These are phyloP conservation scores for Mycena indigotica DNA, from an alignment of 768 basidiomycete species.

Conservation along the genomic window DNA sequence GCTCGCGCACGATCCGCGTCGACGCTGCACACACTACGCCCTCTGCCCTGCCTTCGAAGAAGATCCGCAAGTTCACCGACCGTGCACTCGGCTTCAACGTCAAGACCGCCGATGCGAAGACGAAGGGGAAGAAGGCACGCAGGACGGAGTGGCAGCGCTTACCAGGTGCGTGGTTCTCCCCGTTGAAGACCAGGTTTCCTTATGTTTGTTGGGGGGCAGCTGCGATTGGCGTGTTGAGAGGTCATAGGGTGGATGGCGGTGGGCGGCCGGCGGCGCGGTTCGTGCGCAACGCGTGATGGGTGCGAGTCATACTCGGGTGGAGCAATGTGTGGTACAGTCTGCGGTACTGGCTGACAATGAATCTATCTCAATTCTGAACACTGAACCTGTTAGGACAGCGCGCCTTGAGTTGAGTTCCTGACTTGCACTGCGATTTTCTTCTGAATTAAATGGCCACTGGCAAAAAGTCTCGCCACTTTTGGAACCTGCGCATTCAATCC, in stretches of 20 bases:
- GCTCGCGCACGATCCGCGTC: constrained; percentile 56
- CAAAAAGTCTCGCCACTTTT: no score
- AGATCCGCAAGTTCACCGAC: constrained; percentile 54
- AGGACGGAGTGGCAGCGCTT: constrained; percentile 59
- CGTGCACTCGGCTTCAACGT: constrained; percentile 45
- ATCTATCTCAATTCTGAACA: no score
- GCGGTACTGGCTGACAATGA: no score
- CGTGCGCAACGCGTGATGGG: no score
- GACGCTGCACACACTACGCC: constrained; percentile 33
- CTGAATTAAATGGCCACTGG: no score
- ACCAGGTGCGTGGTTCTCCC: constrained; percentile 47
- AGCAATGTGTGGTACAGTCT: no score
- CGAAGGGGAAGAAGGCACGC: constrained; percentile 42
- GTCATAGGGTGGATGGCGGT: neutral
- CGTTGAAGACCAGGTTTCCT: neutral
- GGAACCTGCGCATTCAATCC: no score
- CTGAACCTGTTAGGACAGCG: no score
- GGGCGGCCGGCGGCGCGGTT: neutral
- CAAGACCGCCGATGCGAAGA: constrained; percentile 36
- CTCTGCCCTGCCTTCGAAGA: constrained; percentile 50
- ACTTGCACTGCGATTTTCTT: no score
- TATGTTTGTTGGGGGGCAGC: neutral
- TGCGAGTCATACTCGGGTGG: no score
- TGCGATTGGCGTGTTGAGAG: neutral
- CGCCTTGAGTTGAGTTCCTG: no score